Base-by-base conservation (phyloP, 1,284 basidiomycete species). In the Cryptococcus sp. region DNA sequence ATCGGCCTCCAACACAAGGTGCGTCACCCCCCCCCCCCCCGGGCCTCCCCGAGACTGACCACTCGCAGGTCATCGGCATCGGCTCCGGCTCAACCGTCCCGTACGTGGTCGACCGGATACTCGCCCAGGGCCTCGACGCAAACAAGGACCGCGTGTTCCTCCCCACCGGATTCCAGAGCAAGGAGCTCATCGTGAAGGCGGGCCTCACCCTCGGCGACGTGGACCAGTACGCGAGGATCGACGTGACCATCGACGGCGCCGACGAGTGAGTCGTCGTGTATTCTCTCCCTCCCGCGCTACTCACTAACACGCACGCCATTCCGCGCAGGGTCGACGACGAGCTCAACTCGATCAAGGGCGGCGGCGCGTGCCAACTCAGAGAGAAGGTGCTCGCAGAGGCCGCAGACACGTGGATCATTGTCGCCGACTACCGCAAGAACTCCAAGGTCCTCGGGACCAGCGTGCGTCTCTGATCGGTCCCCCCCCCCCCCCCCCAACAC, bases 331-430 rank as follows among this genome's bases (percentile, higher is more conserved):
- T 97, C 36, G 94, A 98, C 77, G 77, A 81, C 43, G 79, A 85
- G 40, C 81, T 99, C 53, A 96, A 98, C 79, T 89, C 89, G 60
- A 95, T 99, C 80, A 98, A 98, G 78, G 95, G 95, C 13, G 95
- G 95, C 55, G 95, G 95, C 11, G 95, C 93, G 1, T 98, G 95
- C 77, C 96, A 98, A 68, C 79, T 98, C 37, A 85, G 94, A 38
- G 96, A 98, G 79, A 98, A 98, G 78, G 93, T 98, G 3, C 83
- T 98, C 18, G 94, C 92, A 3, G 95, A 98, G 76, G 92, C 92
- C 18, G 94, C 96, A n/a, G 84, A 84, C 66, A 91, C 87, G 82
- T 98, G 95, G 80, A 81, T 98, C 71, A 82, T 98, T 47, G 95
- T 98, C 44, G 95, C 96, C 48, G 96, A 98, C 77, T 91, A 89